Conservation (phyloP, 495 filamentous ascomycete genomes). For the Aspergillus saccharolyticus region DNA sequence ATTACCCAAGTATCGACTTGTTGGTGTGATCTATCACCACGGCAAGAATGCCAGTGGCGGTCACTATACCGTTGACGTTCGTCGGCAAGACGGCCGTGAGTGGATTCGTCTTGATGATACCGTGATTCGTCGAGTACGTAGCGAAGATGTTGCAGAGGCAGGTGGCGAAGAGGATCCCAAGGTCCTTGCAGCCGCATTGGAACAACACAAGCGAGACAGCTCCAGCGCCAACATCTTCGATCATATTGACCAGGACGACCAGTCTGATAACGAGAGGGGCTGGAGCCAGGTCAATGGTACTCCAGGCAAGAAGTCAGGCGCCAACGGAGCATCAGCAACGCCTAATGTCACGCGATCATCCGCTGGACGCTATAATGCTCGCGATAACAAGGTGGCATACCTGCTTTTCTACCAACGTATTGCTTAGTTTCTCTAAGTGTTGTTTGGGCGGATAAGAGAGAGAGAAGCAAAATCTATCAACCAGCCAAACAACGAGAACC, state of each 20-base stretch:
- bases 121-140: conserved; percentile 74
- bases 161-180: conserved; percentile 75
- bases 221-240: conserved; percentile 64
- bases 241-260: conserved; percentile 62
- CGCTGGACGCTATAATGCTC: conserved; percentile 61
- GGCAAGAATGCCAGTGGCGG: conserved; percentile 92
- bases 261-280: conserved; percentile 55
- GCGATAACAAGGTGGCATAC: conserved; percentile 95
- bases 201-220: conserved; percentile 57
- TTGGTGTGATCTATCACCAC: conserved; percentile 94
- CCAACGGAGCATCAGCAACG: conserved; percentile 52
- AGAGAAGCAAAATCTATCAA: not conserved
- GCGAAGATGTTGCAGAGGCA: conserved; percentile 86
- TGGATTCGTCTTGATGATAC: conserved; percentile 98
- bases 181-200: conserved; percentile 58
- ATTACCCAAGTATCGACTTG: conserved; percentile 75
- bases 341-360: conserved; percentile 47
- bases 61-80: conserved; percentile 94
- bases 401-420: conserved; percentile 90
- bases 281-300: conserved; percentile 82
- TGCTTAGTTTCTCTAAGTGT: conserved; percentile 16
- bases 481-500: not conserved
- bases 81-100: conserved; percentile 85
- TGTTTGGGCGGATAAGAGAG: not conserved
- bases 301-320: conserved; percentile 60